phyloP scores from a whole-genome alignment of 495 filamentous ascomycete genomes.

The Xanthoparmelia taractica region DNA sequence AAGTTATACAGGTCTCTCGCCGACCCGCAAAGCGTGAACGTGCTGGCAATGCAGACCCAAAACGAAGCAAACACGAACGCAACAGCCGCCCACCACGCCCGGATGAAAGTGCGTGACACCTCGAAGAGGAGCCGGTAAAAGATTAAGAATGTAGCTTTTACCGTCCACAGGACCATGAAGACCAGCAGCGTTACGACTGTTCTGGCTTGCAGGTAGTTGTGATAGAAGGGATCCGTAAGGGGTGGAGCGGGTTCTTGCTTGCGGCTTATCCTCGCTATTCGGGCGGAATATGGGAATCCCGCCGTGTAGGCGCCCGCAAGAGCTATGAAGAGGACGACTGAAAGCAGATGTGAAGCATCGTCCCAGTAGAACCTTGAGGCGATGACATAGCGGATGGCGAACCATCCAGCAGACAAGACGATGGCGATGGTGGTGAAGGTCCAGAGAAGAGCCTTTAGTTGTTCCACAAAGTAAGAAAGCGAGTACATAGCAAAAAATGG shows the following conservation, averaged over 20 bases:
- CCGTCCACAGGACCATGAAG: slow-evolving; percentile 19
- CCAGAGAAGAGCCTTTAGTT: slow-evolving; percentile 16
- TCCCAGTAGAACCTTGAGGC: slow-evolving; percentile 17
- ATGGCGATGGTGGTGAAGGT: slow-evolving; percentile 16
- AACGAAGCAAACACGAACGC: slow-evolving; percentile 17
- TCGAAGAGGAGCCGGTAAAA: slow-evolving; percentile 21
- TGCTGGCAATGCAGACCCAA: slow-evolving; percentile 21
- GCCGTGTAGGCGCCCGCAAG: slow-evolving; percentile 14
- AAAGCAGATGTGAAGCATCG: slow-evolving; percentile 17
- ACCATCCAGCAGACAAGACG: slow-evolving; percentile 12
- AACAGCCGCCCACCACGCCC: slow-evolving; percentile 18
- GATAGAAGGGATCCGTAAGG: slow-evolving; percentile 16
- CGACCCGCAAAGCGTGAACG: slow-evolving; percentile 16
- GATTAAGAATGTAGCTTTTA: slow-evolving; percentile 19
- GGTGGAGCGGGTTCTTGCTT: slow-evolving; percentile 15
- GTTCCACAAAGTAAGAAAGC: not conserved
- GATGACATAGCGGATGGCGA: slow-evolving; percentile 16
- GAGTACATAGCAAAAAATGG: not conserved
- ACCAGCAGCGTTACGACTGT: slow-evolving; percentile 12
- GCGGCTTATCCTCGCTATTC: slow-evolving; percentile 10
- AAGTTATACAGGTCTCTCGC: slow-evolving; percentile 15
- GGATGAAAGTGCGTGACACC: slow-evolving; percentile 13
- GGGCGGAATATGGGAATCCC: slow-evolving; percentile 14
- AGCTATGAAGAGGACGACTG: slow-evolving; percentile 16
- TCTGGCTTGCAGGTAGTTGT: slow-evolving; percentile 13